Evolutionary conservation across 306 rosid genomes (phyloP).

Genomic region (Gillenia trifoliata): DNA sequence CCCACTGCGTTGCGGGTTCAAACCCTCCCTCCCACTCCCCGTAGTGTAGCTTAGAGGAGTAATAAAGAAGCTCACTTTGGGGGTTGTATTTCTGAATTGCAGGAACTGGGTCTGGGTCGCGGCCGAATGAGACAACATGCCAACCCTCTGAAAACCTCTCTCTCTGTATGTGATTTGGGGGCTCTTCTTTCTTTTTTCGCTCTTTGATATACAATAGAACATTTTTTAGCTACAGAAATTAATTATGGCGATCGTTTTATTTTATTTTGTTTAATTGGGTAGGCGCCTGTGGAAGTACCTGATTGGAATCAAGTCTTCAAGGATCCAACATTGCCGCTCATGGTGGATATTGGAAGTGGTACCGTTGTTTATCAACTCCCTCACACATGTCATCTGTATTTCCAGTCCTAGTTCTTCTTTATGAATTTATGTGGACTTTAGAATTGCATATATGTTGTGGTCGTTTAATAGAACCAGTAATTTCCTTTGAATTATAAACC

Average conservation of each 20-base stretch:
- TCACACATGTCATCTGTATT: not conserved
- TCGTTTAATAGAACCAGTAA: not conserved
- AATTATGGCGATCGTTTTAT: not conserved
- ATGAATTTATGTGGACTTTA: not conserved
- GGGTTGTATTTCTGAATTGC: constrained; percentile 19
- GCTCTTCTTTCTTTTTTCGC: not conserved
- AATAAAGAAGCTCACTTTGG: not conserved
- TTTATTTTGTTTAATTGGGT: not conserved
- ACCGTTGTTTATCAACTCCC: not conserved
- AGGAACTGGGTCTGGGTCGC: constrained; percentile 59
- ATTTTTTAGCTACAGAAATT: not conserved
- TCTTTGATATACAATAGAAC: not conserved
- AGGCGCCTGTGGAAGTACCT: constrained; percentile 68
- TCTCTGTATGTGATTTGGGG: constrained; percentile 52
- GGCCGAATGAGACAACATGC: constrained; percentile 93
- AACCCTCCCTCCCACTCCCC: too few relatives aligned
- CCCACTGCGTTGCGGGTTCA: too few relatives aligned
- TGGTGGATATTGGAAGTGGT: constrained; percentile 95
- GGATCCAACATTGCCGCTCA: constrained; percentile 85
- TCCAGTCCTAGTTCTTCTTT: not conserved
- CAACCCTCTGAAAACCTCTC: constrained; percentile 74
- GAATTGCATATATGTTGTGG: not conserved
- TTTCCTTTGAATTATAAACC: not conserved
- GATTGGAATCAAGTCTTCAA: constrained; percentile 75
- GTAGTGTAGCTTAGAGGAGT: too few relatives aligned